Evolutionary conservation across 768 basidiomycete genomes (phyloP).

Genomic region (Tricholoma hemisulphureum): DNA sequence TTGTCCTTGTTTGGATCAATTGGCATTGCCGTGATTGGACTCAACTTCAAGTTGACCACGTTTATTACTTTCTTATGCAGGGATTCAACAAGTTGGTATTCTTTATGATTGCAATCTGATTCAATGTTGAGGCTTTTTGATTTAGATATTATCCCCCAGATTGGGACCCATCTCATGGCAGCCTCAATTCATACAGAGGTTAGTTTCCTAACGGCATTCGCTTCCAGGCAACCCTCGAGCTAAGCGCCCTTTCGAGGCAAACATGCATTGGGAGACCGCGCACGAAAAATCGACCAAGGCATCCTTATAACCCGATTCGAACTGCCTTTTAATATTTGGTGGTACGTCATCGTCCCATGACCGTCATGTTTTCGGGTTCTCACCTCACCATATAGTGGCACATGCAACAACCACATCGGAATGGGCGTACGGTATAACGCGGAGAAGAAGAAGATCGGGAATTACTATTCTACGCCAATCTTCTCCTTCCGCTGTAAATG

Average conservation of each 20-base stretch:
- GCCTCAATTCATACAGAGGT: constrained; percentile 75
- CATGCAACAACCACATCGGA: constrained; percentile 95
- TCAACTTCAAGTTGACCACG: neutral
- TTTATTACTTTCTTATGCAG: constrained; percentile 35
- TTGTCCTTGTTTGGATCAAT: neutral
- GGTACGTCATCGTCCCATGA: constrained; percentile 48
- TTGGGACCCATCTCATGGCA: constrained; percentile 57
- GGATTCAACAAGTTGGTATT: constrained; percentile 46
- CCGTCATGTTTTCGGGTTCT: neutral
- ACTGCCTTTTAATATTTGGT: constrained; percentile 95
- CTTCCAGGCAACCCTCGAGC: neutral
- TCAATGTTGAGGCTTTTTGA: neutral
- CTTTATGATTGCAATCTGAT: neutral
- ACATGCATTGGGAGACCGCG: constrained; percentile 90
- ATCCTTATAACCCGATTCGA: constrained; percentile 96
- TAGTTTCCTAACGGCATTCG: constrained; percentile 6
- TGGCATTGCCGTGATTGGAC: neutral
- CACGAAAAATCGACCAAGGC: constrained; percentile 93
- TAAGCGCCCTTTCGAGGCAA: constrained; percentile 55
- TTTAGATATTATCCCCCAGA: constrained; percentile 50
- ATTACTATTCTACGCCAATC: constrained; percentile 93
- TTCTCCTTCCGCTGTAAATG: constrained; percentile 97
- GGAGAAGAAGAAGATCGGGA: constrained; percentile 95
- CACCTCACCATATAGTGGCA: constrained; percentile 54
- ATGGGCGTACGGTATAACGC: constrained; percentile 99